Base-by-base conservation (phyloP, 768 basidiomycete species). In the Terana coerulea region DNA sequence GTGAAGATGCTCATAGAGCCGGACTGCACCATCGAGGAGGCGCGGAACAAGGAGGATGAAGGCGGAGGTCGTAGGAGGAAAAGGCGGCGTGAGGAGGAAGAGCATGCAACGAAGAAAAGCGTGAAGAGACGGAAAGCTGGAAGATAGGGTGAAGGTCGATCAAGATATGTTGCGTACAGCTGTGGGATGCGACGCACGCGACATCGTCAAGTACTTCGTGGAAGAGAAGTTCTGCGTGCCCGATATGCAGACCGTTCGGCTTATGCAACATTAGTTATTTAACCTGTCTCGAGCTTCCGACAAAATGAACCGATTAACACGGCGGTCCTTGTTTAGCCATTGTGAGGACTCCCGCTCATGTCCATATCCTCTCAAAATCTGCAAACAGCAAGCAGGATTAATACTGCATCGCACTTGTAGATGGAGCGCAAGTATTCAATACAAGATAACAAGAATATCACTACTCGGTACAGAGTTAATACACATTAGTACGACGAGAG, bases 1-100 rank as follows among this genome's bases (percentile, higher is more conserved):
- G 84, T 97, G 34, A 81, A 77, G 61, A 64, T 88, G 66, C 76
- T 98, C n/a, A 75, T 97, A 42, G 88, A 92, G 61, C 71, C 78
- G n/a, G 61, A 64, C 42, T 44, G 55, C 21, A 35, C 44, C 11
- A 14, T 50, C 1, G 26, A 24, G 45, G 22, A 2, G 30, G 9
- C 12, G 34, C 2, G 36, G 47, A 41, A 12, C 52, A 12, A 29
- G n/a, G 29, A 21, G 21, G 11, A 21, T 19, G 21, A 15, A 22
- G 37, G 17, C 19, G 44, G 10, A 21, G 31, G 26, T 7, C 10
- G 29, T 21, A 17, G 34, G 28, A 17, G 31, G 24, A 41, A 47
- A 22, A 19, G 29, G 37, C 35, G 29, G 6, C 5, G 14, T 5
- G 9, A 14, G n/a, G 39, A 48, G 19, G 29, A 40, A 14, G 40